Base-by-base conservation (phyloP, 768 basidiomycete species). In the Rhodotorula diobovata region DNA sequence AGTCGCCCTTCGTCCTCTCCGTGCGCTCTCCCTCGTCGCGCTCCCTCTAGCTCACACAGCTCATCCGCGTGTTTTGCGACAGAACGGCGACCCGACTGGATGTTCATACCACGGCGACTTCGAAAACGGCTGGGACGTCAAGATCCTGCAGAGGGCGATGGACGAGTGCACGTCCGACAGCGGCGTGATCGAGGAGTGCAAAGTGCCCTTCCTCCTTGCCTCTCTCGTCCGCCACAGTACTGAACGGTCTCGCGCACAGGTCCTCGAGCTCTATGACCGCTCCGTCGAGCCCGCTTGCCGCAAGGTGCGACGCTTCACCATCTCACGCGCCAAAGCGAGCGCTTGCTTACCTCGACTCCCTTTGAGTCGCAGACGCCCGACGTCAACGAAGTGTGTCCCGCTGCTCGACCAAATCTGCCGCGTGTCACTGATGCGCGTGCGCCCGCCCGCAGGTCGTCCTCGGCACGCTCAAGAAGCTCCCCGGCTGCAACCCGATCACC, bases 81-180 rank as follows among this genome's bases (percentile, higher is more conserved):
- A 53, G 51, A 80, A 85, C 72, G 88, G 88, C 46, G 88, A 89
- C 76, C 83, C 84, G 21, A 87, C 86, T 45, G 87, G 87, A 20
- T 86, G 85, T 76, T 87, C 86, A 76, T 84, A 85, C 72, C 79
- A 79, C 63, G 78, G 48, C 41, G 85, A 87, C 73, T 87, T 84
- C 79, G 79, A 84, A 62, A 86, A 86, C 71, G 87, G 88, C 28
- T 89, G 88, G 88, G 84, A 86, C 60, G 72, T 77, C 2, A 84
- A 83, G 59, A 82, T 87, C 46, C 82, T 88, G 18, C 61, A 39
- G 66, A 82, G 81, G 4, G 87, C 86, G 30, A 82, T 88, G 25
- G 84, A 87, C 9, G 61, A 51, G 25, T 70, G 62, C 21, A 58
- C 60, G 32, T 8, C 9, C 45, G 34, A 61, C 23, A 51, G n/a